These are phyloP conservation scores for Jamesozyma piceae DNA, from an alignment of 805 yeast species.

Conservation along the genomic window DNA sequence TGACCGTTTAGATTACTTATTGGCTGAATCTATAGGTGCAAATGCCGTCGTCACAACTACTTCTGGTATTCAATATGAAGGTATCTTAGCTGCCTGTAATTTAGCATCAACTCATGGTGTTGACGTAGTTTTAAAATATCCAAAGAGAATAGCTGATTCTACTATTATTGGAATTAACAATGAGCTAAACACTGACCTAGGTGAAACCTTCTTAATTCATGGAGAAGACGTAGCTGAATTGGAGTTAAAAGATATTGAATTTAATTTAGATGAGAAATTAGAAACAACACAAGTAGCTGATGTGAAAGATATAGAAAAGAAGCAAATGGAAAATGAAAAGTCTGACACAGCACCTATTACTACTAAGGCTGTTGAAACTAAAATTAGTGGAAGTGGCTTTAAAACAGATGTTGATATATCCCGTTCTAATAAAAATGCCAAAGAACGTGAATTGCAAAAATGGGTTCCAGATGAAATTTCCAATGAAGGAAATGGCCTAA, in stretches of 20 bases:
- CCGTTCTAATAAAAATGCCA: slow-evolving; percentile 31
- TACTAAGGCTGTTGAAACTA: background rate
- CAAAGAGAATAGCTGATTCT: slow-evolving; percentile 32
- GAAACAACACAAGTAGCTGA: background rate
- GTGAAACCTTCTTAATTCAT: slow-evolving; percentile 21
- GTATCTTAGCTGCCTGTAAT: slow-evolving; percentile 45
- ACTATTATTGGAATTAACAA: slow-evolving; percentile 17
- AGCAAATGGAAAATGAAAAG: background rate
- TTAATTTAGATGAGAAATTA: slow-evolving; percentile 18
- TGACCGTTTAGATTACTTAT: slow-evolving; percentile 47
- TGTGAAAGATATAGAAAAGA: background rate
- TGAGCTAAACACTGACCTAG: slow-evolving; percentile 15
- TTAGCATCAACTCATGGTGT: slow-evolving; percentile 38
- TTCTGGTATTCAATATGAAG: slow-evolving; percentile 52
- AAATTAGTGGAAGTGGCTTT: slow-evolving; percentile 33
- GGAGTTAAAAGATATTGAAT: slow-evolving; percentile 31
- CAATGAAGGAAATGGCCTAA: slow-evolving; percentile 2
- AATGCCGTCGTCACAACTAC: slow-evolving; percentile 48
- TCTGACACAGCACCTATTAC: slow-evolving; percentile 6
- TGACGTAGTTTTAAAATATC: slow-evolving; percentile 47
- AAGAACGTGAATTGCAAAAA: slow-evolving; percentile 66
- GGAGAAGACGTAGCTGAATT: slow-evolving; percentile 34
- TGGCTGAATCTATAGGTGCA: slow-evolving; percentile 53
- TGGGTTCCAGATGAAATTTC: slow-evolving; percentile 68
- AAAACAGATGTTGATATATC: slow-evolving; percentile 84